Base-by-base conservation (phyloP, 2,329 filamentous ascomycete genomes). In the Pseudocercospora macadamiae region DNA sequence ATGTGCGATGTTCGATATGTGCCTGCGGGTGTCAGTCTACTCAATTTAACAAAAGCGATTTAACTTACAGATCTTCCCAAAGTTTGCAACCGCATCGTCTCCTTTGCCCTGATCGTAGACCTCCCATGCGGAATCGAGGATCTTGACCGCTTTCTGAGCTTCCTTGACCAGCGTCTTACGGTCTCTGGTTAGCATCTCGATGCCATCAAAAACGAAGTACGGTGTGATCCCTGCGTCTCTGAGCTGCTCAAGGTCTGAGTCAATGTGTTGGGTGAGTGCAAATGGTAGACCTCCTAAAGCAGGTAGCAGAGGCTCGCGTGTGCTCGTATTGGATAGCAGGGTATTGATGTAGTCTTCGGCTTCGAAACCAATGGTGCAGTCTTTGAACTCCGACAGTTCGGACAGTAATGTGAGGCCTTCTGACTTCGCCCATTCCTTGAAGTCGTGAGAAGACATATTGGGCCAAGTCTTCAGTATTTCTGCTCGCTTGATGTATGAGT, bases 131-230 rank as follows among this genome's bases (percentile, higher is more conserved):
- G 88, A 67, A n/a, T 70, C 65, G 28, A 74, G 66, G 19, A 64
- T 64, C 21, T 61, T 62, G 14, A 65, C 64, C 2, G 70, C 68
- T 48, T 64, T 66, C 30, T 62, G 61, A 25, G 57, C 60, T 21
- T 73, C 69, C 25, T 64, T 64, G 14, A 55, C 52, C 28, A 69
- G 59, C 18, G 61, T 70, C 30, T 59, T 58, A 19, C 69, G 64
- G 55, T 71, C 70, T 48, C 60, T 61, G 32, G 66, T 64, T 4
- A 62, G 66, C 8, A 66, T 45, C 36, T 91, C 86, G 69, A 96
- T 85, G 32, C 95, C 95, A 73, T 93, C 90, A 76, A 99, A 99
- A 52, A 99, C 83, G 74, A 99, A 97, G 63, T 96, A 79, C 1
- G 90, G 90, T n/a, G 81, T 85, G 53, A 96, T 88, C 18, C 85